Evolutionary conservation across 2,329 filamentous ascomycete genomes (phyloP), one percentile per base, ranked within the genome.

Genomic region (Arthrobotrys conoides): DNA sequence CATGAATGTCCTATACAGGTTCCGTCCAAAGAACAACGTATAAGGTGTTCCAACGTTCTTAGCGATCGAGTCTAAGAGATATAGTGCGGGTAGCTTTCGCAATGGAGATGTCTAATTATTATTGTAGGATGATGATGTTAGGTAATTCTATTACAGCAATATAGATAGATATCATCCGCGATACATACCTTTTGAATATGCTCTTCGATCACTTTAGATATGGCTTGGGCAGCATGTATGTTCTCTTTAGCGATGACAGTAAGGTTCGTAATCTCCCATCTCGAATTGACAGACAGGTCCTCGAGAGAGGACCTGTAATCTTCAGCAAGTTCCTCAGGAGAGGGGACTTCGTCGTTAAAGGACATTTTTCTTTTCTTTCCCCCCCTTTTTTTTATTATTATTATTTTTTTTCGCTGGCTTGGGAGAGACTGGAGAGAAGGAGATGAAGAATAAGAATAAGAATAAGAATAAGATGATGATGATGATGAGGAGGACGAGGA

Each of bases 21-120:
- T 95, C 48, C 93, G 91, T 66, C 94, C 93, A 81, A 99, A 92
- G 84, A 97, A 98, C 12, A 98, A 88, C 0, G 95, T 98, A 85
- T 99, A 99, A 6, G 96, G 96, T 0, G 95, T 97, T 79, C 96
- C 96, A 80, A 99, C 94, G 87, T 99, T 98, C 86, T 99, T 99
- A 83, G 97, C 94, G 79, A 99, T 95, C 16, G 95, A 98, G 86
- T 99, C 96, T 83, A 99, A 91, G 81, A 99, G 93, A 85, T 98
- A 99, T 30, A 99, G 88, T n/a, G 96, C 93, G 18, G 96, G 94
- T 1, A 99, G 87, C 83, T 98, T 99, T 84, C 94, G 94, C 79
- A 90, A 89, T 46, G 96, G 94, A 55, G 93, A 90, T 69, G 92
- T 93, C 96, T 99, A 85, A 81, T 49, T 63, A 65, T 53, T 73